Evolutionary conservation across 2,329 filamentous ascomycete genomes (phyloP).

Genomic region (Beauveria pseudobassiana): DNA sequence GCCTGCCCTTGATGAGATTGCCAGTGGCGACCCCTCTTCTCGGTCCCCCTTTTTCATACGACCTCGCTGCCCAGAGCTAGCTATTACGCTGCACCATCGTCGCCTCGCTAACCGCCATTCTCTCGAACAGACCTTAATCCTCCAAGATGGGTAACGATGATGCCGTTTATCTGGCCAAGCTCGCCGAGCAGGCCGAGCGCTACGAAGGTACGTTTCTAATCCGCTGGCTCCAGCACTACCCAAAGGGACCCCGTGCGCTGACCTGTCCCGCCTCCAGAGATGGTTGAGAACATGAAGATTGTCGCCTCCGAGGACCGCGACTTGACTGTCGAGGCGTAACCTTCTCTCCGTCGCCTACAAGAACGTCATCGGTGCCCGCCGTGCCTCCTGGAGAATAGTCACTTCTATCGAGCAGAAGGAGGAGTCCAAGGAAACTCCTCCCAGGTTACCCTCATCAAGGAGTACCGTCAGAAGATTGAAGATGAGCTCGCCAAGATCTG

Average conservation of each 20-base stretch:
- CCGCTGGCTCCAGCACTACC: neutral
- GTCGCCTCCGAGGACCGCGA: constrained; percentile 83
- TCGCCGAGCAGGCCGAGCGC: constrained; percentile 99
- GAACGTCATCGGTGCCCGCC: constrained; percentile 95
- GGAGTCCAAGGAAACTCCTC: constrained; percentile 94
- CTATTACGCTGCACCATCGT: constrained; percentile 14
- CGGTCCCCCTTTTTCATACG: constrained; percentile 1
- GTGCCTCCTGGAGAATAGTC: constrained; percentile 97
- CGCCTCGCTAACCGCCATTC: constrained; percentile 19
- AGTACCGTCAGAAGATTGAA: constrained; percentile 99
- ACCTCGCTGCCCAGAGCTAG: neutral
- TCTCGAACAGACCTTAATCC: constrained; percentile 18
- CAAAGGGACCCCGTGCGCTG: constrained; percentile 17
- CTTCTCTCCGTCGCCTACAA: constrained; percentile 97
- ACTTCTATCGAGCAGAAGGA: constrained; percentile 99
- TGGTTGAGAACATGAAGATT: constrained; percentile 99
- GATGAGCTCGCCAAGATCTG: constrained; percentile 94
- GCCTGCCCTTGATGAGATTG: constrained; percentile 3
- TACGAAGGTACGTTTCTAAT: constrained; percentile 75
- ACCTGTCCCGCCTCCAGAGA: constrained; percentile 54
- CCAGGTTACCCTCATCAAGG: constrained; percentile 88
- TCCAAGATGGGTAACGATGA: constrained; percentile 97
- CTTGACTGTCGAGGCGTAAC: constrained; percentile 86
- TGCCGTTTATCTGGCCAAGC: constrained; percentile 98
- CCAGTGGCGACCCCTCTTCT: constrained; percentile 13